Base-by-base conservation (phyloP, 148 eudicot genomes). In the Salicornia ramosissima region DNA sequence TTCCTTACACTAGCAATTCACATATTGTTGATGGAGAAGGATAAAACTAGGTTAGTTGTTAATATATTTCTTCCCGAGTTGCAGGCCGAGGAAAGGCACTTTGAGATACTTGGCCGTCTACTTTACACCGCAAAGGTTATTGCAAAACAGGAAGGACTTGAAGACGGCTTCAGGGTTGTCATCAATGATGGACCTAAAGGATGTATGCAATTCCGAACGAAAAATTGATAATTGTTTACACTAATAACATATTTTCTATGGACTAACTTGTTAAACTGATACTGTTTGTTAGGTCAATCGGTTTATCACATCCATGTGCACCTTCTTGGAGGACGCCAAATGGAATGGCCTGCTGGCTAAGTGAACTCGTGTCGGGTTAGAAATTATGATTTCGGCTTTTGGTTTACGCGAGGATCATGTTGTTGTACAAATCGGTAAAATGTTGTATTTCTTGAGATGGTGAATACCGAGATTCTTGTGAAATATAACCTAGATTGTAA, bases 261-360 rank as follows among this genome's bases (percentile, higher is more conserved):
- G 51, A 22, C 40, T 53, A 28, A 75, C 72, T 61, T 56, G 34
- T 31, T 50, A 9, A 21, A 15, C 49, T 39, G 49, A 31, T 19
- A 1, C 5, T 73, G 55, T 71, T 61, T 80, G 39, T 72, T 68
- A 92, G 98, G 96, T 71, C 98, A 90, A 90, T 90, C 98, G 61
- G 95, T 93, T 73, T 88, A 86, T 74, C 98, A 93, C 76, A 70
- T 93, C 71, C 98, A 93, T 45, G 68, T 88, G 61, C 98, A 93
- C 77, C 86, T 93, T 57, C 86, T 93, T 15, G 98, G 98, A 56
- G 98, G 98, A 67, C 90, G 98, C 19, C 95, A 90, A 73, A 85
- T 93, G 98, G 86, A 85, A 77, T 93, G 98, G 96, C 98, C 96
- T 21, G 89, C 98, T 55, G 96, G 98, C 78, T 93, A 87, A 77